Percentiles rank a stretch among this genome's conserved stretches.
phyloP scores from a whole-genome alignment of 2,329 filamentous ascomycete genomes.

The Sclerotinia nivalis region DNA sequence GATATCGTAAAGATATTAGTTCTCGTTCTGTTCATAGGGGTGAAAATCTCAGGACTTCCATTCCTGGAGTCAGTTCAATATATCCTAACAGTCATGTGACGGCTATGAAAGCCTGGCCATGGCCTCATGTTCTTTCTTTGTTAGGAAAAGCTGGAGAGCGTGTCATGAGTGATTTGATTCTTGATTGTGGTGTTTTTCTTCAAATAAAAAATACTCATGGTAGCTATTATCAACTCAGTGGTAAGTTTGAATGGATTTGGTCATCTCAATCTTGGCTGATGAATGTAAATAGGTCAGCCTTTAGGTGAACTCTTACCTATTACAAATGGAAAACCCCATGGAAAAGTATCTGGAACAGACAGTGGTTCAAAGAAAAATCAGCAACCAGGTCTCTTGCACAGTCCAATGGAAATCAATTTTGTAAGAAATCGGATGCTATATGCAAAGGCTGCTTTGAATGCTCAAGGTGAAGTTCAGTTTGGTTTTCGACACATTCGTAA shows the following conservation, averaged over 20 bases:
- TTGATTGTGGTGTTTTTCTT: conserved; percentile 76
- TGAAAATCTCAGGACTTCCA: conserved; percentile 45
- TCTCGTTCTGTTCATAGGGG: conserved; percentile 30
- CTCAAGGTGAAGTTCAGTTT: conserved; percentile 65
- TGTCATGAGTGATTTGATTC: conserved; percentile 74
- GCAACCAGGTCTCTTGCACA: conserved; percentile 40
- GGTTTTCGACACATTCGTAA: conserved; percentile 81
- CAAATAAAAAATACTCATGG: conserved; percentile 58
- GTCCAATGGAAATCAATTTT: conserved; percentile 63
- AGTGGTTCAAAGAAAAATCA: not conserved
- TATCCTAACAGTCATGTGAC: conserved; percentile 71
- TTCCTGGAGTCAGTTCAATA: conserved; percentile 65
- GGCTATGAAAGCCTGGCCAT: conserved; percentile 67
- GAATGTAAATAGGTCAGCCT: conserved; percentile 33
- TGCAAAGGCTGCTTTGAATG: conserved; percentile 69
- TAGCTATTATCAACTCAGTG: conserved; percentile 79
- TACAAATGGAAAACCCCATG: not conserved
- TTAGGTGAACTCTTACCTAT: conserved; percentile 37
- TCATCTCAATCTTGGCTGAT: conserved; percentile 25
- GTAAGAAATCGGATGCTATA: conserved; percentile 86
- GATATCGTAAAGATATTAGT: conserved; percentile 59
- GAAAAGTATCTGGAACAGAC: not conserved
- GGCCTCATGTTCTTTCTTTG: conserved; percentile 73
- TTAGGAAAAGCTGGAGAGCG: conserved; percentile 74
- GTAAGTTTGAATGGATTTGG: conserved; percentile 47